phyloP scores from a whole-genome alignment of 768 basidiomycete species.

The Kwoniella europaea region DNA sequence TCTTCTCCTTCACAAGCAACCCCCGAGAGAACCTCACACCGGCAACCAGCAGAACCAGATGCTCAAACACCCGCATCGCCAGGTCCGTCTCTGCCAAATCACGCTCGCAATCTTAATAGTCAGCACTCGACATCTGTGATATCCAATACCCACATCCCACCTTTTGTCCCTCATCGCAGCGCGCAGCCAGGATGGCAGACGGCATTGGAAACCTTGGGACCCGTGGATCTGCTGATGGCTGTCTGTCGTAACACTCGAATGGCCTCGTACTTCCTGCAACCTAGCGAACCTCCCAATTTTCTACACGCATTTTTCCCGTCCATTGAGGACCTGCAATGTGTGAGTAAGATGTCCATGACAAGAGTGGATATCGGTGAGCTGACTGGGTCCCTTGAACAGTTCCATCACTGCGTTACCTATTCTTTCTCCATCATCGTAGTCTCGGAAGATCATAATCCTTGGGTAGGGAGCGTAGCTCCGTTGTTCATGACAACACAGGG shows the following conservation, averaged over 20 bases:
- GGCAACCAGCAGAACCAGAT: neutral
- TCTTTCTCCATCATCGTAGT: conserved; percentile 40
- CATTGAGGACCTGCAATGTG: conserved; percentile 14
- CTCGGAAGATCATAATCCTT: conserved; percentile 37
- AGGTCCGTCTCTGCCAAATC: neutral
- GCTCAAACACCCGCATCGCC: neutral
- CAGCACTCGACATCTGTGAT: neutral
- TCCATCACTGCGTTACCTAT: conserved; percentile 41
- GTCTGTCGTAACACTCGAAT: conserved; percentile 31
- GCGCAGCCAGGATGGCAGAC: neutral
- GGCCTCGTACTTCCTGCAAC: conserved; percentile 27
- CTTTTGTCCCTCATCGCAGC: neutral
- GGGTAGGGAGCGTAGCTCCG: conserved; percentile 33
- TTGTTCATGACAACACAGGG: conserved; percentile 27
- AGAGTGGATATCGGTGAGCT: conserved; percentile 2
- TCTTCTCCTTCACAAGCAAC: neutral
- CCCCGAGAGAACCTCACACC: neutral
- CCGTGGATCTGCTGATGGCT: conserved; percentile 30
- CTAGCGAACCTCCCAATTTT: conserved; percentile 30
- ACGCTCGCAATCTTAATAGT: neutral
- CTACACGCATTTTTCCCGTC: conserved; percentile 11
- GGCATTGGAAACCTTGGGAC: conserved; percentile 8
- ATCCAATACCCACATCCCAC: neutral
- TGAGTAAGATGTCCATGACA: neutral
- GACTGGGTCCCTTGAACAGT: conserved; percentile 31